Percentiles rank a stretch among this genome's conserved stretches.
phyloP scores from a whole-genome alignment of 805 yeast species.

The Candida takata region DNA sequence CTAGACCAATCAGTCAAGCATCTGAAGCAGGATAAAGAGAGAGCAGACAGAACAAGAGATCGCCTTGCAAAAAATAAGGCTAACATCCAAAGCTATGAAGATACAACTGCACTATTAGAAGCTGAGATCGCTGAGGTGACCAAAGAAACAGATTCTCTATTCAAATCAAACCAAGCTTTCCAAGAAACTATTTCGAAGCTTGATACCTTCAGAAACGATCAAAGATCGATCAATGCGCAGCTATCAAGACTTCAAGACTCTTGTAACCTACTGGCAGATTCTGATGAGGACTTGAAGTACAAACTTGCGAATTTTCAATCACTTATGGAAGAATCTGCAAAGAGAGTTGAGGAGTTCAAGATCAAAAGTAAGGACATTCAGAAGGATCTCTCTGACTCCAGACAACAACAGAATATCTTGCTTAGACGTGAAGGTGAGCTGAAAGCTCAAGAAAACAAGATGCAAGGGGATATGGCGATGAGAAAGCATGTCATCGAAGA shows the following conservation, averaged over 20 bases:
- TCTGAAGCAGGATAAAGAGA: conserved; percentile 60
- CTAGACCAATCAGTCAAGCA: conserved; percentile 76
- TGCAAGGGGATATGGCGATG: conserved; percentile 19
- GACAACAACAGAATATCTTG: conserved; percentile 30
- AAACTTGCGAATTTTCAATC: conserved; percentile 36
- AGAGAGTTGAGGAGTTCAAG: conserved; percentile 23
- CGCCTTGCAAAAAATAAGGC: conserved; percentile 37
- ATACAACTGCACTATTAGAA: conserved; percentile 44
- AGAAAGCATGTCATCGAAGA: conserved; percentile 11
- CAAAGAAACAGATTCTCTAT: conserved; percentile 53
- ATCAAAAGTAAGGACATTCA: conserved; percentile 19
- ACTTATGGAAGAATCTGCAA: conserved; percentile 24
- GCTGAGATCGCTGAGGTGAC: conserved; percentile 45
- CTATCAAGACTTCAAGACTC: conserved; percentile 42
- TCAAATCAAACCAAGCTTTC: conserved; percentile 73
- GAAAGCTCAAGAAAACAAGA: conserved; percentile 34
- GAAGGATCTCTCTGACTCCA: conserved; percentile 18
- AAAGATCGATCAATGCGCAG: conserved; percentile 40
- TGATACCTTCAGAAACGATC: conserved; percentile 47
- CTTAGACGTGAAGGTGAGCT: conserved; percentile 51
- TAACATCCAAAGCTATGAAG: conserved; percentile 38
- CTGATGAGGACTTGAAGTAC: conserved; percentile 33
- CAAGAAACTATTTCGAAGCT: conserved; percentile 61
- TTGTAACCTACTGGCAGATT: conserved; percentile 39
- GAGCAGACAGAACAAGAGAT: conserved; percentile 54